Base-by-base conservation (phyloP, 805 yeast species). In the Candida anglica region DNA sequence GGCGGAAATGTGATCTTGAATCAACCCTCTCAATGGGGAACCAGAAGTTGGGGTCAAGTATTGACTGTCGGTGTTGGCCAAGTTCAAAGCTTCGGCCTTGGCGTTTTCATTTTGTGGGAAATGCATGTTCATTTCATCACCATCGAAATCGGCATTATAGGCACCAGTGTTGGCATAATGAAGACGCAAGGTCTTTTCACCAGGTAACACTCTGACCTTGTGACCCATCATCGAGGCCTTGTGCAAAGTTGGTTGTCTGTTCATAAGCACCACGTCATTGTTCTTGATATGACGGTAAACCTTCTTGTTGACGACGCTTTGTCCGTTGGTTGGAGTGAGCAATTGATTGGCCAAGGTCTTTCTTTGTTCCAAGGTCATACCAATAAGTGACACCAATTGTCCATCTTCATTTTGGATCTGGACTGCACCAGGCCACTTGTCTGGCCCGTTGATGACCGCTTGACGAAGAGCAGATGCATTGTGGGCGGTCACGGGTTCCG, bases 181-280 rank as follows among this genome's bases (percentile, higher is more conserved):
- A 61, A 93, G 70, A 56, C 99, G 79, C 50, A 93, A 70, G 3
- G 98, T 94, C 71, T 93, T 93, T 58, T 93, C 98, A 39, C 96
- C 95, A 4, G 98, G 98, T 48, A 93, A 71, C 20, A 93, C 98
- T 52, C 96, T 78, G 28, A 93, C 98, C 56, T 82, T 86, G 65
- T 93, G 99, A 47, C 98, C 98, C 99, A 93, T 93, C 96, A 93
- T 93, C 19, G 98, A 94, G 30, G 98, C 98, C 67, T 93, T 93
- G 69, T 93, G 99, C 58, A 93, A 74, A 11, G 98, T 91, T 30
- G 99, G 98, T 69, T 93, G 99, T 71, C 99, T 89, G 68, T 93
- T 93, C 98, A 94, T 93, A 26, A 94, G 61, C 32, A 94, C 98
- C 40, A 93, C 89, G 63, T 94, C 99, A 44, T 87, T 82, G 66